Base-by-base conservation (phyloP, 176 grass and related monocot genomes). In the Panicum miliaceum region DNA sequence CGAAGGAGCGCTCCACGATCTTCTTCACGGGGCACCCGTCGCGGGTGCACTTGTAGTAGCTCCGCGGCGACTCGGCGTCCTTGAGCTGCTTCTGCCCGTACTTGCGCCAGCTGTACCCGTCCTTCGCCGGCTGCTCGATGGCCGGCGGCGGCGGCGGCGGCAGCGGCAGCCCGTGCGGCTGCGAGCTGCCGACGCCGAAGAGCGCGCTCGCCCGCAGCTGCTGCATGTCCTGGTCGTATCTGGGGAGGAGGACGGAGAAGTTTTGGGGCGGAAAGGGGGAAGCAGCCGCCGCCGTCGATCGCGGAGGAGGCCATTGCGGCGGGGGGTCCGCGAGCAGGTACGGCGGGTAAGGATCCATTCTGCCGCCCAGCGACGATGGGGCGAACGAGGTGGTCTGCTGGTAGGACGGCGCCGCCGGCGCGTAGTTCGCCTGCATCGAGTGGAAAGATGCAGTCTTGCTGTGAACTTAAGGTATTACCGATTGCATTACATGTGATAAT, bases 11-110 rank as follows among this genome's bases (percentile, higher is more conserved):
- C 79, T 97, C 94, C 10, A 94, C 88, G 52, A 86, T 87, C 86
- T 97, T 97, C 88, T 94, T 97, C 53, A 94, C 94, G 35, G 78
- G 81, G 78, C 91, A 97, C 40, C 75, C 88, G 47, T 83, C 86
- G 74, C 78, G 42, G 0, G 89, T 94, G 82, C 91, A 94, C 87
- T 93, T 91, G 87, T 92, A 97, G 82, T 97, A 94, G 85, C 91
- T 97, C 84, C 88, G 81, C 6, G 94, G 91, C 65, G 84, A 97
- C 87, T 94, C 90, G 51, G 89, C 84, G 76, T 89, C 87, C 88
- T 97, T 97, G 79, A 97, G 83, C 80, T 97, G 87, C 83, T 97
- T 97, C 83, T 97, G 94, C 79, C 91, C 89, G 34, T 94, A 97
- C 81, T 97, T 97, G 62, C 94, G 77, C 94, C 91, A 94, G 78